Conservation (phyloP, 306 rosid genomes). For the Lathyrus sativus region DNA sequence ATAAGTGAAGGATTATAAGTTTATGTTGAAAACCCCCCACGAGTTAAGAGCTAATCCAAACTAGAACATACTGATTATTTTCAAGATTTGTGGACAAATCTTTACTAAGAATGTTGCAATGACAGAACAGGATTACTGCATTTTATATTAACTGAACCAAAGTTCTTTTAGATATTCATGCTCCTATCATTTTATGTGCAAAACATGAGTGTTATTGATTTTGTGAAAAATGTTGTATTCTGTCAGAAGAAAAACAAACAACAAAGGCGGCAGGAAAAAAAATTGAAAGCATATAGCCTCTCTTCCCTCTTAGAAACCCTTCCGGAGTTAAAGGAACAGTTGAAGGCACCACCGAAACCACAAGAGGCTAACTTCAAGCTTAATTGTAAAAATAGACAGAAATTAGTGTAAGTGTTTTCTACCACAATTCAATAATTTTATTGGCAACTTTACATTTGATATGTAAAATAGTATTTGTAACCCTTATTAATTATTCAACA, state of each 20-base stretch:
- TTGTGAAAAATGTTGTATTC: conserved; percentile 30
- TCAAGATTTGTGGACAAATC: not conserved
- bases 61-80: not conserved
- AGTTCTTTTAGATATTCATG: not conserved
- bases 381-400: conserved; percentile 63
- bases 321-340: conserved; percentile 56
- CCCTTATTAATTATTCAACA: conserved; percentile 40
- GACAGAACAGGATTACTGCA: not conserved
- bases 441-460: conserved; percentile 17
- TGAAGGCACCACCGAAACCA: conserved; percentile 43
- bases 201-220: conserved; percentile 17
- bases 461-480: conserved; percentile 28
- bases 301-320: conserved; percentile 65
- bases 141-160: conserved; percentile 10
- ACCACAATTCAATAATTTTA: conserved; percentile 25
- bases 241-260: conserved; percentile 49
- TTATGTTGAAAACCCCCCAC: no score
- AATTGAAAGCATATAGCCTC: conserved; percentile 75
- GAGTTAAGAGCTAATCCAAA: no score
- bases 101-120: conserved; percentile 7
- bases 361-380: conserved; percentile 45
- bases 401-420: conserved; percentile 57
- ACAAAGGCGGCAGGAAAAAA: conserved; percentile 56
- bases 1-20: no score
- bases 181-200: conserved; percentile 3